These are phyloP conservation scores for Eucalyptus globulus DNA, from an alignment of 345 rosid species.

Conservation along the genomic window DNA sequence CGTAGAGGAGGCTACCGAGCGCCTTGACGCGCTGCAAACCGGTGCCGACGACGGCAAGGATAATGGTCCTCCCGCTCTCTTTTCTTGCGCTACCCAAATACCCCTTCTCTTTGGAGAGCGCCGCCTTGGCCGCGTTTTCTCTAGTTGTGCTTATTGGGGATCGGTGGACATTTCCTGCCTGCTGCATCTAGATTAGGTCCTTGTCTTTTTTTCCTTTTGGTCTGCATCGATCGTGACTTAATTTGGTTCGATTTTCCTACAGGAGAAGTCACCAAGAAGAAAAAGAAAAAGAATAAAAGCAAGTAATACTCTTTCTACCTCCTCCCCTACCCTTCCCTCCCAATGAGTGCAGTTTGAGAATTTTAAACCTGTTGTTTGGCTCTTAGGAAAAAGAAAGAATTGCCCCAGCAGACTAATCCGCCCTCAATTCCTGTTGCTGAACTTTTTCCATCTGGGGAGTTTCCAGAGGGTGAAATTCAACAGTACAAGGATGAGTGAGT, in stretches of 20 bases:
- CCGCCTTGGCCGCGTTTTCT: neutral
- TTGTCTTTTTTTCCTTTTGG: neutral
- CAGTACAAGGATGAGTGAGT: slow-evolving; percentile 93
- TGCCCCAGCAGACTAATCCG: slow-evolving; percentile 69
- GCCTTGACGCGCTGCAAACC: neutral
- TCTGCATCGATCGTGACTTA: neutral
- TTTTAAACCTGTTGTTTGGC: neutral
- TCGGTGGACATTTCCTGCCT: neutral
- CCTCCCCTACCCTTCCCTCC: neutral
- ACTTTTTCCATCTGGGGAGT: slow-evolving; percentile 89
- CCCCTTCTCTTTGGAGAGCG: neutral
- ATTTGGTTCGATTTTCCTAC: neutral
- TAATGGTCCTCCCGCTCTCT: neutral
- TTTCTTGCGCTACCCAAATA: neutral
- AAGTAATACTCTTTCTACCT: slow-evolving; percentile 40
- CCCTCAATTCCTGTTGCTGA: slow-evolving; percentile 67
- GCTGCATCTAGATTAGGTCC: neutral
- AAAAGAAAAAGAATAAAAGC: slow-evolving; percentile 95
- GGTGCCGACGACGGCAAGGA: neutral
- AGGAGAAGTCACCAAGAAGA: slow-evolving; percentile 64
- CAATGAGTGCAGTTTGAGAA: neutral
- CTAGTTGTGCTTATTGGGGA: neutral
- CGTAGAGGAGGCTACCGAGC: neutral
- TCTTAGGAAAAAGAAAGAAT: slow-evolving; percentile 78
- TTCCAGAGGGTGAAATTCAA: slow-evolving; percentile 98